Evolutionary conservation across 192 early-diverging fungal species (phyloP).

Genomic region (Globomyces pollinis-pini): DNA sequence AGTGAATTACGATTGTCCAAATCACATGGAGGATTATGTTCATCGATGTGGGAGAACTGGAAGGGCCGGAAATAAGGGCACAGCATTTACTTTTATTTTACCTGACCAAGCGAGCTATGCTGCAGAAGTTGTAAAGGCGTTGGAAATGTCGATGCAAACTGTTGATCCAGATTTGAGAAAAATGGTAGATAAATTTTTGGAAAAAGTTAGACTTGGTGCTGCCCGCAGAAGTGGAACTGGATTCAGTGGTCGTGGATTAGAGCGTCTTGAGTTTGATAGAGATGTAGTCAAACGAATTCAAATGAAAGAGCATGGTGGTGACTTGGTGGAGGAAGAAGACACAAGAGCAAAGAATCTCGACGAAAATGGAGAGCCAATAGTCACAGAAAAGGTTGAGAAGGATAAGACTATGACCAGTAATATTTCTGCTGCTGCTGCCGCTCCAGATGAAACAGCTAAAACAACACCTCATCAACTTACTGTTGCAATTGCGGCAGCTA

Average conservation of each 20-base stretch:
- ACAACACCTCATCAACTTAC: conserved; percentile 21
- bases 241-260: conserved; percentile 95
- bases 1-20: conserved; percentile 94
- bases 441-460: conserved; percentile 27
- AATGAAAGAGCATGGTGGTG: conserved; percentile 69
- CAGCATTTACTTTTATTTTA: conserved; percentile 92
- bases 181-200: conserved; percentile 69
- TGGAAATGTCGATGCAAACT: conserved; percentile 66
- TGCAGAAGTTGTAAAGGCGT: conserved; percentile 80
- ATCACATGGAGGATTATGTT: conserved; percentile 98
- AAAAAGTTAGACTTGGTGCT: conserved; percentile 70
- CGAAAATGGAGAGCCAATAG: conserved; percentile 17
- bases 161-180: conserved; percentile 71
- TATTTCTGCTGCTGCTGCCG: conserved; percentile 4
- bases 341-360: conserved; percentile 54
- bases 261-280: conserved; percentile 86
- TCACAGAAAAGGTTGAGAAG: conserved; percentile 16
- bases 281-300: conserved; percentile 86
- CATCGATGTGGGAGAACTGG: conserved; percentile 98
- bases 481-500: conserved; percentile 32
- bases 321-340: conserved; percentile 56
- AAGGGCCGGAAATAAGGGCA: conserved; percentile 95
- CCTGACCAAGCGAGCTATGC: conserved; percentile 92
- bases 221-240: conserved; percentile 66
- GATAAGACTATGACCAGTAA: conserved; percentile 3